Percentiles rank a stretch among this genome's conserved stretches.
Conservation (phyloP, 2,329 filamentous ascomycete genomes). For the Neofusicoccum laricinum region DNA sequence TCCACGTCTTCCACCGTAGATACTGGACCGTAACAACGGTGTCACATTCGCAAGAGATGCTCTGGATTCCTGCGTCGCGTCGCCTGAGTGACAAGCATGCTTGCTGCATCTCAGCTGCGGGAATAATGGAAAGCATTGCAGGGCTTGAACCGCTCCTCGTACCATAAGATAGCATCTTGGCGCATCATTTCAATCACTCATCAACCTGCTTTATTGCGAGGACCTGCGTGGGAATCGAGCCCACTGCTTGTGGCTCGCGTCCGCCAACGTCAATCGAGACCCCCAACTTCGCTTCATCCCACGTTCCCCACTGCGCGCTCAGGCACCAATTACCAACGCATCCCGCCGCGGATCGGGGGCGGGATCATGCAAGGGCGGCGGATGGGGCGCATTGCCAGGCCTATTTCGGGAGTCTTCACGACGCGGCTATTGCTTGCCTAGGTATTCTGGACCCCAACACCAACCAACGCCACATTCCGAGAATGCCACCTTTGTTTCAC, state of each 20-base stretch:
- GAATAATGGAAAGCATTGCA: too few species aligned
- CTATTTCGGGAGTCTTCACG: neutral
- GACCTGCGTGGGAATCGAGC: too few species aligned
- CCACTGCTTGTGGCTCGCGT: neutral
- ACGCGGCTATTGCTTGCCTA: neutral
- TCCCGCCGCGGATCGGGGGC: neutral
- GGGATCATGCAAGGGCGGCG: neutral
- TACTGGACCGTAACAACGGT: constrained; percentile 38
- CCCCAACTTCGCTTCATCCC: neutral
- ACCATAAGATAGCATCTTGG: neutral
- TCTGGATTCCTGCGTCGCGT: too few species aligned
- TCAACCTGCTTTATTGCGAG: too few species aligned
- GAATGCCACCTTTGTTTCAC: neutral
- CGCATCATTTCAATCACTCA: neutral
- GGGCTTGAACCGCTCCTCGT: too few species aligned
- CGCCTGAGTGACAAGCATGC: too few species aligned
- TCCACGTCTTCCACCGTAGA: constrained; percentile 20
- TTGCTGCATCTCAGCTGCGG: too few species aligned
- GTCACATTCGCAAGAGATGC: constrained; percentile 21
- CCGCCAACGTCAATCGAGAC: neutral
- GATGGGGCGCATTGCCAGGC: neutral
- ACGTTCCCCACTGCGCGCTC: neutral
- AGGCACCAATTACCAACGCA: neutral
- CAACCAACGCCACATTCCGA: constrained; percentile 6
- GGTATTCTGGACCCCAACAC: constrained; percentile 7